Base-by-base conservation (phyloP, 208 protist genomes). In the Wallacemonas sp. region DNA sequence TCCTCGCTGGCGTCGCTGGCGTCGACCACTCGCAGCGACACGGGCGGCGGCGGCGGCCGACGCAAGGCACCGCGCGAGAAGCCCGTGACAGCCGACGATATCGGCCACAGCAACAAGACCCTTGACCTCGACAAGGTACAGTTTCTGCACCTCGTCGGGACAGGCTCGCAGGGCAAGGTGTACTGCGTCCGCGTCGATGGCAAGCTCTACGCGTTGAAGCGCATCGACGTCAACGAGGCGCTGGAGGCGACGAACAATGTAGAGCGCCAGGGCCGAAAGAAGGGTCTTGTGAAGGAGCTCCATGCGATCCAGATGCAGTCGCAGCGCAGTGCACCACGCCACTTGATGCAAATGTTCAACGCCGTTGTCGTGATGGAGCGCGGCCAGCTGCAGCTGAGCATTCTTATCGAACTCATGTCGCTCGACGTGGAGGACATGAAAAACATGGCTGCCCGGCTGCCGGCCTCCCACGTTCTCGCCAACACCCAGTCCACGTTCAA, bases 291-390 rank as follows among this genome's bases (percentile, higher is more conserved):
- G 49, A 89, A 91, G 75, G 87, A 96, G 75, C 67, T 96, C 7
- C 86, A 90, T 12, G 94, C 94, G 82, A 93, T 96, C 49, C 74
- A 72, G 7, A 55, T 88, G 50, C 91, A 94, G 69, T 68, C 77
- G 12, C 57, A 59, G 20, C 64, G 72, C 3, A 55, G 67, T 12
- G 70, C 63, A 44, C 79, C 85, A n/a, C 50, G 72, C 36, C 70
- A 94, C 63, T 67, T 96, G 42, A 91, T 94, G 84, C 77, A 78
- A 25, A 84, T 94, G 78, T 94, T 93, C 82, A 93, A 94, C 74
- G 91, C 87, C 1, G 84, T 88, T 25, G 74, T 72, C 26, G 83
- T 75, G 0, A 36, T 89, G 28, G 72, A 90, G 31, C 74, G 67
- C n/a, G 68, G 81, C 31, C 61, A 67, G 39, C 77, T 84, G 80